Evolutionary conservation across 352 stramenopile genomes (phyloP).

Genomic region (Pythium sukuiense): DNA sequence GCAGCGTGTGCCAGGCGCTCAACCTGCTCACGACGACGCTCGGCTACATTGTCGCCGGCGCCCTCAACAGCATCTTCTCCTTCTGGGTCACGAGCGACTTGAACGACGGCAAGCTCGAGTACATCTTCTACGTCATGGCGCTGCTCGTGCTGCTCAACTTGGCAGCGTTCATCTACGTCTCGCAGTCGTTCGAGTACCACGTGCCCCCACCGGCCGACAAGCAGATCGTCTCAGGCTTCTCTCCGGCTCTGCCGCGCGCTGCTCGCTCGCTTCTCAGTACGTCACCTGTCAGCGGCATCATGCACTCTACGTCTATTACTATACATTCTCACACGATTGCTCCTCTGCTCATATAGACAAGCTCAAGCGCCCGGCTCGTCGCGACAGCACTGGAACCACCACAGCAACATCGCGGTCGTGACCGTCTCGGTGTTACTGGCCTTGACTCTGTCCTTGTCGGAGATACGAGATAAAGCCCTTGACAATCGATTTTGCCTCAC

Average conservation of each 20-base stretch:
- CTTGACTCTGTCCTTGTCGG: slow-evolving; percentile 22
- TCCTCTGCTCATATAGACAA: slow-evolving; percentile 14
- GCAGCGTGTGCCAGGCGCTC: slow-evolving; percentile 88
- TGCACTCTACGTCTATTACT: background rate
- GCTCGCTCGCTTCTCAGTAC: slow-evolving; percentile 25
- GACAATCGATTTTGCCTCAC: slow-evolving; percentile 84
- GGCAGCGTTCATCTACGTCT: slow-evolving; percentile 66
- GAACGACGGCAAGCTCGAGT: slow-evolving; percentile 89
- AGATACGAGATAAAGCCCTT: slow-evolving; percentile 73
- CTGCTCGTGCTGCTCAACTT: slow-evolving; percentile 71
- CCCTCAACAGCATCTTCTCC: slow-evolving; percentile 87
- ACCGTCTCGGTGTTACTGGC: slow-evolving; percentile 5
- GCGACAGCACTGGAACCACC: slow-evolving; percentile 14
- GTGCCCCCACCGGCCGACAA: slow-evolving; percentile 27
- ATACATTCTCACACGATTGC: slow-evolving; percentile 4
- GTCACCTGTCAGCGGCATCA: background rate
- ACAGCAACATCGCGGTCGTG: slow-evolving; percentile 2
- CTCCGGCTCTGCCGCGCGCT: slow-evolving; percentile 29
- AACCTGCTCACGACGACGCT: slow-evolving; percentile 91
- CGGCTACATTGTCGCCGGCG: slow-evolving; percentile 80
- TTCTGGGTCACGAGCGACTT: slow-evolving; percentile 91
- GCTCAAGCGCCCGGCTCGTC: slow-evolving; percentile 25
- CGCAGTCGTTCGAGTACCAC: slow-evolving; percentile 82
- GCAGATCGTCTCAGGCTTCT: slow-evolving; percentile 40
- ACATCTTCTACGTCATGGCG: slow-evolving; percentile 88